Evolutionary conservation across 2,329 filamentous ascomycete genomes (phyloP), one percentile per base, ranked within the genome.

Genomic region (Acrocalymma vagum): DNA sequence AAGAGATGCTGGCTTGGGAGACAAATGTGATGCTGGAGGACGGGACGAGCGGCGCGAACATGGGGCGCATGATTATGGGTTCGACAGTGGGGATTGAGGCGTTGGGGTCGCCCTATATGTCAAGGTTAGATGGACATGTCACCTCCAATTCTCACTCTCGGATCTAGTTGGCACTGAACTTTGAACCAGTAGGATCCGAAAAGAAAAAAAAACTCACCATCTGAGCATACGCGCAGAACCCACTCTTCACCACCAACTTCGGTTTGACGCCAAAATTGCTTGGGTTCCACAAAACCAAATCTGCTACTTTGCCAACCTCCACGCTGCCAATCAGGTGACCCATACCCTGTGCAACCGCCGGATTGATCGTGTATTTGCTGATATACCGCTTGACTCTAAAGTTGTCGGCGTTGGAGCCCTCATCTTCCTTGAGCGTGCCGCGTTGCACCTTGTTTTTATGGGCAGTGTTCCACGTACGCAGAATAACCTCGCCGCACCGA

Each of bases 291-390:
- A 96, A 63, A 1, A 95, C 89, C 31, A 97, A 68, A 68, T 97
- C 93, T 0, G 93, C 93, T 31, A 96, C 71, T 73, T 96, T 96
- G 34, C 91, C 92, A 0, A 90, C 82, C 73, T 96, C 91, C 38
- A 96, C 73, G 55, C 88, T 93, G 6, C 93, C 93, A 48, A 97
- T 82, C 3, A 95, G 61, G 66, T 96, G 93, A 1, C 78, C 73
- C 85, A 97, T 95, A 3, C 93, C 93, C 70, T 97, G 93, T 0
- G 92, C 85, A 48, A 96, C 78, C 9, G 93, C 90, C 1, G 93
- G 90, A 72, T 97, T 97, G 73, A 97, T 85, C 15, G 93, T 97
- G 70, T 96, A 96, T 75, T 97, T 97, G 74, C 87, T 90, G 29
- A 97, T 79, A 67, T 97, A 97, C 17, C 93, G 75, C 76, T 95